phyloP scores from a whole-genome alignment of 768 basidiomycete genomes.

The Mycena leptocephala region DNA sequence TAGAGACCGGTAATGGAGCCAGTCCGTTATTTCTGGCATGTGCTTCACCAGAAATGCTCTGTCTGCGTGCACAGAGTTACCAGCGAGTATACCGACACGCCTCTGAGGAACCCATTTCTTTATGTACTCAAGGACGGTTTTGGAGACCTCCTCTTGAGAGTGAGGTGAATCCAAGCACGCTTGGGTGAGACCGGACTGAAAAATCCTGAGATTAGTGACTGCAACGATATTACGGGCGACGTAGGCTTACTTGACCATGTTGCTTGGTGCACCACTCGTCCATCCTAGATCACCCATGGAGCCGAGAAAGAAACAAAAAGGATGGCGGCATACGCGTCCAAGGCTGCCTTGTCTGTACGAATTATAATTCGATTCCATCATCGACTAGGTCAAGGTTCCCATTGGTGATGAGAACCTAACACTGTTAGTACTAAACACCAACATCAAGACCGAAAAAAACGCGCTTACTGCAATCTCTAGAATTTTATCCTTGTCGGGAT shows the following conservation, averaged over 20 bases:
- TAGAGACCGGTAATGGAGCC: constrained; percentile 84
- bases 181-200: constrained; percentile 85
- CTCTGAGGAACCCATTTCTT: constrained; percentile 86
- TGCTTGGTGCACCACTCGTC: constrained; percentile 89
- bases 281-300: constrained; percentile 70
- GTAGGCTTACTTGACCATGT: constrained; percentile 75
- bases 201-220: constrained; percentile 4
- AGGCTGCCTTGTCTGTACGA: constrained; percentile 73
- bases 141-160: constrained; percentile 71
- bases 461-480: constrained; percentile 83
- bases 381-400: constrained; percentile 88
- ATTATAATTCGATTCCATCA: constrained; percentile 86
- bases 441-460: background rate
- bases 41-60: constrained; percentile 78
- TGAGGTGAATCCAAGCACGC: constrained; percentile 84
- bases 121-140: constrained; percentile 82
- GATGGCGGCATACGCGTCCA: constrained; percentile 74
- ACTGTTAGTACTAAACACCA: constrained; percentile 48
- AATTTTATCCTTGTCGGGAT: constrained; percentile 77
- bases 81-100: constrained; percentile 81
- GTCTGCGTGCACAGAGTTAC: constrained; percentile 91
- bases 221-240: background rate
- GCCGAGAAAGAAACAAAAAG: constrained; percentile 10
- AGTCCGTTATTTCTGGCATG: constrained; percentile 87
- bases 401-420: constrained; percentile 85